phyloP scores from a whole-genome alignment of 306 rosid genomes.

The Vachellia collinsii region DNA sequence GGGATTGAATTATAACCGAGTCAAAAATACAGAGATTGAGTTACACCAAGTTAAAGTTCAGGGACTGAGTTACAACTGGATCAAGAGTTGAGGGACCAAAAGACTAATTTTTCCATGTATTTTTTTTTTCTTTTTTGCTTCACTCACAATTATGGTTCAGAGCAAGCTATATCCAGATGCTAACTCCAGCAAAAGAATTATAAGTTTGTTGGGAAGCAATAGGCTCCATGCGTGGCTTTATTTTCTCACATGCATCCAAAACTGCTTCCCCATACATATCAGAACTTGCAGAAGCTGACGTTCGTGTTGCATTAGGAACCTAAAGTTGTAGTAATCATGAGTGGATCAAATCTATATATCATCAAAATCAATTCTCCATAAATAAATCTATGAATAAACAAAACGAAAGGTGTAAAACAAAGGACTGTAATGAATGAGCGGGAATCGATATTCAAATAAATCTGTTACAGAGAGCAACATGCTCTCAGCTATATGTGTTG shows the following conservation, averaged over 20 bases:
- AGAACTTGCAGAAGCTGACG: constrained; percentile 99
- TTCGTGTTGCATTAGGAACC: constrained; percentile 94
- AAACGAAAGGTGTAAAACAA: constrained; percentile 11
- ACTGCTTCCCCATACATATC: constrained; percentile 96
- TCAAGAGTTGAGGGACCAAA: too few relatives aligned
- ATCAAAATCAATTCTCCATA: constrained; percentile 22
- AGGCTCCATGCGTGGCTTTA: constrained; percentile 85
- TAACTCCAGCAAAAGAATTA: constrained; percentile 57
- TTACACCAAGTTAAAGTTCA: too few relatives aligned
- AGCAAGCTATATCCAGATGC: not conserved
- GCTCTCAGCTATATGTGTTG: constrained; percentile 4
- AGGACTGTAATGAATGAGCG: not conserved
- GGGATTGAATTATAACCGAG: too few relatives aligned
- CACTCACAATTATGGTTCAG: not conserved
- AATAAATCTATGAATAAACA: constrained; percentile 3
- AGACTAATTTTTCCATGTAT: too few relatives aligned
- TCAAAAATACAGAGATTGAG: too few relatives aligned
- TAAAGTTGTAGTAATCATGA: constrained; percentile 43
- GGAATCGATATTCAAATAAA: constrained; percentile 11
- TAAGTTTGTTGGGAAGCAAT: constrained; percentile 65
- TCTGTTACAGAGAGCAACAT: constrained; percentile 21
- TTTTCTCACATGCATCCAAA: constrained; percentile 94
- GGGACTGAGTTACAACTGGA: too few relatives aligned
- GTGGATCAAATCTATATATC: constrained; percentile 25
- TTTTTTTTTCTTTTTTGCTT: not conserved